Conservation (phyloP, 306 rosid species). For the Sesbania bispinosa region DNA sequence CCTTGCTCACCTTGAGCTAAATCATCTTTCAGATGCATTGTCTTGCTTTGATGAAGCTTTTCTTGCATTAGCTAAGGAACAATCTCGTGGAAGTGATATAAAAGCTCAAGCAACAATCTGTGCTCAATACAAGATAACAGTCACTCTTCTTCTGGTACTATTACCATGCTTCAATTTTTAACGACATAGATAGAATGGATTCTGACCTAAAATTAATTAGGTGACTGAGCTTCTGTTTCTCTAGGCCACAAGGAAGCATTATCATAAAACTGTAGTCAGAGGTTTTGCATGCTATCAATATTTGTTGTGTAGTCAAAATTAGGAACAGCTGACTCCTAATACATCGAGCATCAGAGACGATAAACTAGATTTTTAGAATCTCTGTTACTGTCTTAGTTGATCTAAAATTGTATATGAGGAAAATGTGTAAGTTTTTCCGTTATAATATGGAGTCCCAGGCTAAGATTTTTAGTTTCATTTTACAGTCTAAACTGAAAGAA, state of each 20-base stretch:
- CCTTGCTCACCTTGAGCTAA: constrained; percentile 91
- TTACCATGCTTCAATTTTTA: constrained; percentile 16
- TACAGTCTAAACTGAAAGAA: neutral
- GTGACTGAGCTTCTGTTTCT: constrained; percentile 25
- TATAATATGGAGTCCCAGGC: neutral
- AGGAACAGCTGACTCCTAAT: neutral
- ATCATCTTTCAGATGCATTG: constrained; percentile 92
- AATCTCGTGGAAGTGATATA: constrained; percentile 95
- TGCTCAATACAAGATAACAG: constrained; percentile 97
- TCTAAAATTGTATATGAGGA: neutral
- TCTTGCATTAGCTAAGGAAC: constrained; percentile 89
- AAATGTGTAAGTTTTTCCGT: neutral
- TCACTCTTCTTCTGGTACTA: constrained; percentile 85
- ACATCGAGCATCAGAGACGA: neutral
- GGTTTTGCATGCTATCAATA: constrained; percentile 17
- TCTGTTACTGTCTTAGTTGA: neutral
- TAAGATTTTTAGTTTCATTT: neutral
- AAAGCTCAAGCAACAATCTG: constrained; percentile 97
- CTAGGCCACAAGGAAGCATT: constrained; percentile 4
- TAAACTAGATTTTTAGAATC: neutral
- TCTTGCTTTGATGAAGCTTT: constrained; percentile 96
- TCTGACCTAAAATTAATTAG: constrained; percentile 4
- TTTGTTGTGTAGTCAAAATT: neutral
- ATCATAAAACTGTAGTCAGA: neutral
- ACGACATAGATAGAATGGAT: constrained; percentile 1